Percentiles rank a stretch among this genome's conserved stretches.
These are phyloP conservation scores for Chaetomium globosum DNA, from an alignment of 2,329 filamentous ascomycete species.

Conservation along the genomic window DNA sequence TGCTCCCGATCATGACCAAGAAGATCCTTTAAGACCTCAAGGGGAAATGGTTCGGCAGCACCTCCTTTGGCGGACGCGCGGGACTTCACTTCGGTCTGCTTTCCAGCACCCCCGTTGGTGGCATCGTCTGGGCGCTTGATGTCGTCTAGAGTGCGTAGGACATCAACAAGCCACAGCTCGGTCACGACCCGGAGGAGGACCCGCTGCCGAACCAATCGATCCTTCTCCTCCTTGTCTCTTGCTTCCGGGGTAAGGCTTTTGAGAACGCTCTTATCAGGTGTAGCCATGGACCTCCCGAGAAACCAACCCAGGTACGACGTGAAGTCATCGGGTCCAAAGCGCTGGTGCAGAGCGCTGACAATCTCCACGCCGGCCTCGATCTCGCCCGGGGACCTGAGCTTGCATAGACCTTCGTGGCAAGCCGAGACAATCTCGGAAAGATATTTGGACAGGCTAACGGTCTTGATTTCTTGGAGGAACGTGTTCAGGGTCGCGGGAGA, in stretches of 20 bases:
- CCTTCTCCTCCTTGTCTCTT: conserved; percentile 93
- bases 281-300: conserved; percentile 85
- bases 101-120: conserved; percentile 64
- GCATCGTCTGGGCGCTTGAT: conserved; percentile 64
- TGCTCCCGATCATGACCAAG: conserved; percentile 93
- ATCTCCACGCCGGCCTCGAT: conserved; percentile 91
- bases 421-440: conserved; percentile 95
- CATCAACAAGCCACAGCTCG: conserved; percentile 91
- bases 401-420: conserved; percentile 91
- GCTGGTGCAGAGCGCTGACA: conserved; percentile 90
- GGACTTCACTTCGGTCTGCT: conserved; percentile 62
- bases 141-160: conserved; percentile 77
- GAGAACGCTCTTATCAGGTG: conserved; percentile 80
- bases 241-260: conserved; percentile 79
- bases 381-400: conserved; percentile 87
- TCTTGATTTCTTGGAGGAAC: conserved; percentile 86
- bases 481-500: conserved; percentile 76
- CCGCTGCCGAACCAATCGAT: conserved; percentile 82
- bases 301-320: conserved; percentile 92
- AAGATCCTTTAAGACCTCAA: conserved; percentile 97
- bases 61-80: conserved; percentile 63
- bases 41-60: conserved; percentile 85
- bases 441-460: conserved; percentile 91
- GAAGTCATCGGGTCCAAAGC: conserved; percentile 87
- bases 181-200: conserved; percentile 87